Base-by-base conservation (phyloP, 148 eudicot genomes). In the Cornus controversa region DNA sequence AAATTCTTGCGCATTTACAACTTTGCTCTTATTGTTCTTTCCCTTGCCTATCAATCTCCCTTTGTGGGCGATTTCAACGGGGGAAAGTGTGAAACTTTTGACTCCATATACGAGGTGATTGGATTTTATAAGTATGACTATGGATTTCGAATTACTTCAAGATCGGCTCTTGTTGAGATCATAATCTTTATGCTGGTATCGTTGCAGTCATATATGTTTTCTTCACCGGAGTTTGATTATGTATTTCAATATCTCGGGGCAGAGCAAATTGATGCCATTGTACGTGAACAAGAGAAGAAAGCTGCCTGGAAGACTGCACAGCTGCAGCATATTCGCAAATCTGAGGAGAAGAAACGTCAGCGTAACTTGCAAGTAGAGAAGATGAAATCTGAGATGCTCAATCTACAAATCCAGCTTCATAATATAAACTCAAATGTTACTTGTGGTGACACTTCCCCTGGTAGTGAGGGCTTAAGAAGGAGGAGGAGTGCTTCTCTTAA, bases 331-430 rank as follows among this genome's bases (percentile, higher is more conserved):
- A 91, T 96, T 76, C 99, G 99, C 70, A 92, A 90, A 82, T 85
- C 90, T 71, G 98, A 93, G 77, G 98, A 93, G 87, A 85, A 92
- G 77, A 93, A 96, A 81, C 87, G 85, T 70, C 97, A 89, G 64
- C 99, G 99, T 47, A 93, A 96, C 80, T 77, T 92, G 86, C 99
- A 96, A 86, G 99, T 96, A 79, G 99, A 96, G 90, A 96, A 96
- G 82, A 96, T 96, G 94, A 96, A 96, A 86, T 87, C 97, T 72
- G 99, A 96, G 88, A 96, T 96, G 99, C 97, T 93, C 75, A 94
- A 93, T 82, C 86, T 93, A 75, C 95, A 92, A 82, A 88, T 85
- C 70, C 99, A 93, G 90, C 98, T 96, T 67, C 92, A 92, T 67
- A 88, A 82, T 83, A 80, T 82, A 86, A 82, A 87, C 85, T 76